Conservation (phyloP, 306 rosid genomes). For the Castanea mollissima region DNA sequence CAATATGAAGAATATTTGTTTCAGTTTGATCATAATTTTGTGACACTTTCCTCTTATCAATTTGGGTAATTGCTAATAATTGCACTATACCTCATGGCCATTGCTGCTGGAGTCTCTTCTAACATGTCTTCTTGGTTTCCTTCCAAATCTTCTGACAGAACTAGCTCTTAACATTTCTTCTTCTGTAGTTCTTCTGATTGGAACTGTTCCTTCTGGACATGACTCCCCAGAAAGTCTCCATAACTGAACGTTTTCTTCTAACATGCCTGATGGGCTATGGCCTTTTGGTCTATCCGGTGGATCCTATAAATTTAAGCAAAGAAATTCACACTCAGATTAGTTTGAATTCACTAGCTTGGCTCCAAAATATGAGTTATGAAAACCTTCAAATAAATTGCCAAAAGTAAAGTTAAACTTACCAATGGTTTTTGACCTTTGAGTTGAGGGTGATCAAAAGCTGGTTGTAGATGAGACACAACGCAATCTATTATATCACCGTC, state of each 20-base stretch:
- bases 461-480: conserved; percentile 71
- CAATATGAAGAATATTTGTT: background rate
- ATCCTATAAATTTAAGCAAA: conserved; percentile 47
- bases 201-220: conserved; percentile 91
- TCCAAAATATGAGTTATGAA: background rate
- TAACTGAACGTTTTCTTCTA: conserved; percentile 51
- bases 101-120: conserved; percentile 83
- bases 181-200: conserved; percentile 84
- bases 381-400: background rate
- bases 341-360: background rate
- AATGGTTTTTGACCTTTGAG: conserved; percentile 70
- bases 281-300: conserved; percentile 78
- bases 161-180: conserved; percentile 78
- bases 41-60: background rate
- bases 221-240: conserved; percentile 75
- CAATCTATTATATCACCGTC: conserved; percentile 95
- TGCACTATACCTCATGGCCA: conserved; percentile 81
- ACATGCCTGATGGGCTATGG: conserved; percentile 22
- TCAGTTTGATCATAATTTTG: background rate
- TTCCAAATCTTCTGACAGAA: conserved; percentile 72
- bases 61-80: background rate
- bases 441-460: conserved; percentile 93
- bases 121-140: conserved; percentile 57
- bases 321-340: background rate
- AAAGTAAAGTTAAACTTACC: conserved; percentile 35